A percentile compares a stretch with the other conserved stretches of the same genome.
Evolutionary conservation across 768 basidiomycete species (phyloP).

Genomic region (Lepiota venenata): DNA sequence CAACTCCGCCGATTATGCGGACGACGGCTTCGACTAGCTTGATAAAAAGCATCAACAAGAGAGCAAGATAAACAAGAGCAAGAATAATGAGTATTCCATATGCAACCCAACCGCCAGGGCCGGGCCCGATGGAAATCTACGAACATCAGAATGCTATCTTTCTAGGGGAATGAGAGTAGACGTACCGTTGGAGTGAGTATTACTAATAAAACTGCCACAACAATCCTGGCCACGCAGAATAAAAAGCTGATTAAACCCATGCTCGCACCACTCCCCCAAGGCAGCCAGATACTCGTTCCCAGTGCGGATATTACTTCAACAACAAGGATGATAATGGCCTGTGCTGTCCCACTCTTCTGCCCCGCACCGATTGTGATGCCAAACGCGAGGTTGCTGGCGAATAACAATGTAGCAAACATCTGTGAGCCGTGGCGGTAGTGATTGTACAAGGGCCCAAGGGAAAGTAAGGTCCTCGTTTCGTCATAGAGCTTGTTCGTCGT

Average conservation of each 20-base stretch:
- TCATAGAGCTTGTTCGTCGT: slow-evolving; percentile 91
- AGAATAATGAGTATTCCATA: slow-evolving; percentile 89
- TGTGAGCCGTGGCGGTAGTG: slow-evolving; percentile 91
- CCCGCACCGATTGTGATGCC: slow-evolving; percentile 88
- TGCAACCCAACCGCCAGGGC: slow-evolving; percentile 88
- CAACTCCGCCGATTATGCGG: slow-evolving; percentile 70
- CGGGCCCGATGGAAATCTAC: slow-evolving; percentile 80
- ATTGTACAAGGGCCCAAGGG: slow-evolving; percentile 91
- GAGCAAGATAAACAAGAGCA: slow-evolving; percentile 78
- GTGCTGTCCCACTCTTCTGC: slow-evolving; percentile 87
- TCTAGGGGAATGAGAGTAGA: slow-evolving; percentile 4
- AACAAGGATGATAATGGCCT: slow-evolving; percentile 86
- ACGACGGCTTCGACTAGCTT: slow-evolving; percentile 84
- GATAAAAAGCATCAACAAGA: slow-evolving; percentile 75
- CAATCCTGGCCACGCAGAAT: slow-evolving; percentile 87
- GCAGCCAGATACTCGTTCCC: slow-evolving; percentile 90
- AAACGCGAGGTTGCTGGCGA: slow-evolving; percentile 78
- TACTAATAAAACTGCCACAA: slow-evolving; percentile 86
- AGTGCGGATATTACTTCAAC: slow-evolving; percentile 86
- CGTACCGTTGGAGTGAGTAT: slow-evolving; percentile 87
- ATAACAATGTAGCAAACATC: slow-evolving; percentile 78
- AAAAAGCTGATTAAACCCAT: slow-evolving; percentile 97
- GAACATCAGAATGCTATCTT: slow-evolving; percentile 1
- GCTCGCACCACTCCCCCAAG: slow-evolving; percentile 94
- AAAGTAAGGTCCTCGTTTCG: slow-evolving; percentile 87